Conservation (phyloP, 176 grass and related monocot genomes). For the Zea luxurians region DNA sequence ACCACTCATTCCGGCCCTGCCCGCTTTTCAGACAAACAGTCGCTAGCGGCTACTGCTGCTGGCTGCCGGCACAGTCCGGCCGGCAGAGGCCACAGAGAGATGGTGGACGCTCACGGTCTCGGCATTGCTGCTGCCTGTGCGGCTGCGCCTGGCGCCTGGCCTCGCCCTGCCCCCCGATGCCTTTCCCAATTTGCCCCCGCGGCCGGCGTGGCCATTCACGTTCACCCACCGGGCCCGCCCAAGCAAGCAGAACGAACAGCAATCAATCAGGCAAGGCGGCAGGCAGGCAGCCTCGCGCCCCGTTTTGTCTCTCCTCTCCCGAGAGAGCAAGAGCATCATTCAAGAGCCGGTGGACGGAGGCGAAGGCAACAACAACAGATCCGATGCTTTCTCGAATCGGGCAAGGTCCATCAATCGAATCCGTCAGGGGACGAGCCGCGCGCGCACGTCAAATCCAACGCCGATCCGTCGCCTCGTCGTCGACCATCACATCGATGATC, state of each 20-base stretch:
- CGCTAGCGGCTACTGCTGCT: conserved; percentile 27
- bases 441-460: conserved; percentile 49
- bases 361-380: conserved; percentile 67
- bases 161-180: conserved; percentile 5
- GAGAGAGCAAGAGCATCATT: too few species aligned
- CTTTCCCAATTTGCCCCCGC: conserved; percentile 36
- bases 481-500: conserved; percentile 20
- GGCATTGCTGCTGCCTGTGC: not conserved
- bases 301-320: too few species aligned
- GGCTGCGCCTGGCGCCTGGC: not conserved
- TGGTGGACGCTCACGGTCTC: not conserved
- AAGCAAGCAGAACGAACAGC: not conserved
- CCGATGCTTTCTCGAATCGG: conserved; percentile 75
- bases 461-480: conserved; percentile 38
- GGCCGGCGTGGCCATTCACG: not conserved
- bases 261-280: not conserved
- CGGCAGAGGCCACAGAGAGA: not conserved
- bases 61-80: conserved; percentile 18
- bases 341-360: not conserved
- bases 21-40: conserved; percentile 61
- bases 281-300: too few species aligned
- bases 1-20: conserved; percentile 46
- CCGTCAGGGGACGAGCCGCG: conserved; percentile 36
- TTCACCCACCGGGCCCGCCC: too few species aligned
- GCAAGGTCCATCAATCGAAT: conserved; percentile 86